These are phyloP conservation scores for Ascochyta lentis DNA, from an alignment of 2,329 filamentous ascomycete genomes.

Conservation along the genomic window DNA sequence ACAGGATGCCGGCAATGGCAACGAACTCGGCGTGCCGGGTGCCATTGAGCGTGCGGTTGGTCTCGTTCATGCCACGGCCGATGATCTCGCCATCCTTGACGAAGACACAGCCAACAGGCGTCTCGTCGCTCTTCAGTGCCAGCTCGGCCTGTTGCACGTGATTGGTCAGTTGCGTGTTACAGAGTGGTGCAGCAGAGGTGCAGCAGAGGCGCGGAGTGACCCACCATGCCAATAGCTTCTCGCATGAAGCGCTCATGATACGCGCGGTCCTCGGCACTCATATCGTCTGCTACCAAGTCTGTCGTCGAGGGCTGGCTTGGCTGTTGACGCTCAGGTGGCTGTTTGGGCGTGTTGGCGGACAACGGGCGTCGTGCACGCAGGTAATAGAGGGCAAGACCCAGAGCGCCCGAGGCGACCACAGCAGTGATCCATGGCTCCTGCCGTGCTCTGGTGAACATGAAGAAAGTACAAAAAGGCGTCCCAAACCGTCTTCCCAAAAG, in stretches of 20 bases:
- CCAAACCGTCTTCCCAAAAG: constrained; percentile 26
- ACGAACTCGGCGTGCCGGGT: constrained; percentile 96
- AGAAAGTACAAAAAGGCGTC: constrained; percentile 19
- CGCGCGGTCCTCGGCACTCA: constrained; percentile 49
- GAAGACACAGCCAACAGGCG: constrained; percentile 94
- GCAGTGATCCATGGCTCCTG: constrained; percentile 33
- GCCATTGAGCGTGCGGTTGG: constrained; percentile 66
- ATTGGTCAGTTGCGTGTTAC: constrained; percentile 29
- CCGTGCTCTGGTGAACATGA: constrained; percentile 25
- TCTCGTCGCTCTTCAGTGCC: constrained; percentile 83
- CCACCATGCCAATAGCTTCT: constrained; percentile 85
- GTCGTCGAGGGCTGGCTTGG: constrained; percentile 36
- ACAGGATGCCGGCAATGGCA: constrained; percentile 73
- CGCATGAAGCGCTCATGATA: constrained; percentile 75
- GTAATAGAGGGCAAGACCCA: constrained; percentile 31
- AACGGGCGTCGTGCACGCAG: constrained; percentile 20
- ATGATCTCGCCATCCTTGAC: constrained; percentile 82
- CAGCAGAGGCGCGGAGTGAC: constrained; percentile 16
- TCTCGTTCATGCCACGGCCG: constrained; percentile 94
- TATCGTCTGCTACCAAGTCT: constrained; percentile 35
- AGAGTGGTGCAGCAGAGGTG: constrained; percentile 7
- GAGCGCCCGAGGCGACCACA: constrained; percentile 27
- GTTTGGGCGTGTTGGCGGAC: constrained; percentile 14
- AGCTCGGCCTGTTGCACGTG: constrained; percentile 71
- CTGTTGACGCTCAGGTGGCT: constrained; percentile 21